Evolutionary conservation across 257 asterid species (phyloP).

Genomic region (Leonotis leonurus): DNA sequence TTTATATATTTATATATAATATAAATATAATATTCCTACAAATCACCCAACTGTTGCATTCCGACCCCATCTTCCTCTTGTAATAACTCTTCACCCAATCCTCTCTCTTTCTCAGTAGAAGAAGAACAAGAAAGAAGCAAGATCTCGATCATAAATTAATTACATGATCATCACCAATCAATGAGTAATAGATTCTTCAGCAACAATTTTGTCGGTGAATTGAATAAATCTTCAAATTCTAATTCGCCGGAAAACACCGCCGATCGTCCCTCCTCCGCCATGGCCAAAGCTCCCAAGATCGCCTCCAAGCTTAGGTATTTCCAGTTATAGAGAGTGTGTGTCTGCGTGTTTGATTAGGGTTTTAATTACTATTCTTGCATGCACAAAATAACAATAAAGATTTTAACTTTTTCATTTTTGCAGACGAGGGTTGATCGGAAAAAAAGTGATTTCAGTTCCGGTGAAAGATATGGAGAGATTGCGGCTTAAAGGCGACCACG

Average conservation of each 20-base stretch:
- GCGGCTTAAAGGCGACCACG: slow-evolving; percentile 58
- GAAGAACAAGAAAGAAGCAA: not conserved
- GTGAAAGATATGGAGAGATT: slow-evolving; percentile 58
- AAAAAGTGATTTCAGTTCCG: slow-evolving; percentile 61
- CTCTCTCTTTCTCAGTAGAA: slow-evolving; percentile 3
- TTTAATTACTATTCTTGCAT: slow-evolving; percentile 9
- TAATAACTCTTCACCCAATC: slow-evolving; percentile 20
- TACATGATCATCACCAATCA: not conserved
- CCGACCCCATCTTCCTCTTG: slow-evolving; percentile 26
- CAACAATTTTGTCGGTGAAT: slow-evolving; percentile 14
- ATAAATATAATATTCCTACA: slow-evolving; percentile 22
- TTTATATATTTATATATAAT: no score
- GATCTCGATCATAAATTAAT: no score
- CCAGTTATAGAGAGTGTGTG: no score
- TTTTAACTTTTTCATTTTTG: not conserved
- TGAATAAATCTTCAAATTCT: slow-evolving; percentile 31
- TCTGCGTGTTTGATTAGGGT: not conserved
- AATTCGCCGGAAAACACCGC: slow-evolving; percentile 47
- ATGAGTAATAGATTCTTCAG: slow-evolving; percentile 18
- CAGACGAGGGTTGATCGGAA: slow-evolving; percentile 51
- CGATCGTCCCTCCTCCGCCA: slow-evolving; percentile 37
- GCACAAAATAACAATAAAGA: slow-evolving; percentile 9
- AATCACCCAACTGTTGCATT: slow-evolving; percentile 36
- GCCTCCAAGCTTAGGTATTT: slow-evolving; percentile 51
- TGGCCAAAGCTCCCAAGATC: slow-evolving; percentile 31